These are phyloP conservation scores for Asterionellopsis glacialis DNA, from an alignment of 108 stramenopile species.

Conservation along the genomic window DNA sequence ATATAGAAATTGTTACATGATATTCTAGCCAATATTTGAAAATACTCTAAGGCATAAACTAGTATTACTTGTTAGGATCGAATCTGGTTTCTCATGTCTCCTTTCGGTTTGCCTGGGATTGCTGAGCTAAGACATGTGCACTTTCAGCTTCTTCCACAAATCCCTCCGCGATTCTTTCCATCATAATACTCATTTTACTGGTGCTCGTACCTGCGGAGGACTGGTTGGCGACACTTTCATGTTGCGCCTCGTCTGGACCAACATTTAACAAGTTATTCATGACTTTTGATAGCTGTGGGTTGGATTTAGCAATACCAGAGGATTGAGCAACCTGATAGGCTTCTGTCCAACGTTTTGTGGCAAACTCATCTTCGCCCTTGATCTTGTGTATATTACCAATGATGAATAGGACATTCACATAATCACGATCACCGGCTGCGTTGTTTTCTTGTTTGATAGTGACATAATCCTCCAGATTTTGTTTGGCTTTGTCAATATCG, in stretches of 20 bases:
- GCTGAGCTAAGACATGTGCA: too few species aligned
- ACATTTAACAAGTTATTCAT: constrained; percentile 30
- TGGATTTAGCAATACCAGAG: constrained; percentile 33
- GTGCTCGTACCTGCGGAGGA: too few species aligned
- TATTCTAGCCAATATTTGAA: too few species aligned
- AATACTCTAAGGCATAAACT: too few species aligned
- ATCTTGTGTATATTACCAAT: constrained; percentile 69
- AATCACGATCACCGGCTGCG: constrained; percentile 36
- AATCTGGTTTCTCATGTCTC: too few species aligned
- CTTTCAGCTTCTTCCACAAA: too few species aligned
- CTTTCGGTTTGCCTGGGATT: too few species aligned
- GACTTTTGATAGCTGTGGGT: constrained; percentile 37
- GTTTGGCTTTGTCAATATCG: constrained; percentile 40
- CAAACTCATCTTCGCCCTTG: constrained; percentile 38
- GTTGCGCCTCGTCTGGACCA: constrained; percentile 10
- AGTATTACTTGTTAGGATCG: too few species aligned
- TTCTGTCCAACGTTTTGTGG: constrained; percentile 46
- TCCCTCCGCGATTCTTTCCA: too few species aligned
- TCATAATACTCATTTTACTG: too few species aligned
- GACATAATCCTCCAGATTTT: constrained; percentile 49
- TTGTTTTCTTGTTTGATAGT: constrained; percentile 42
- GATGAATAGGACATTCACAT: constrained; percentile 51
- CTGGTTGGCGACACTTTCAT: too few species aligned
- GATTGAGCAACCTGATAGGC: constrained; percentile 45
- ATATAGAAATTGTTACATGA: too few species aligned